A percentile compares a stretch with the other conserved stretches of the same genome.
Conservation (phyloP, 2,329 filamentous ascomycete species). For the Coleophoma cylindrospora region DNA sequence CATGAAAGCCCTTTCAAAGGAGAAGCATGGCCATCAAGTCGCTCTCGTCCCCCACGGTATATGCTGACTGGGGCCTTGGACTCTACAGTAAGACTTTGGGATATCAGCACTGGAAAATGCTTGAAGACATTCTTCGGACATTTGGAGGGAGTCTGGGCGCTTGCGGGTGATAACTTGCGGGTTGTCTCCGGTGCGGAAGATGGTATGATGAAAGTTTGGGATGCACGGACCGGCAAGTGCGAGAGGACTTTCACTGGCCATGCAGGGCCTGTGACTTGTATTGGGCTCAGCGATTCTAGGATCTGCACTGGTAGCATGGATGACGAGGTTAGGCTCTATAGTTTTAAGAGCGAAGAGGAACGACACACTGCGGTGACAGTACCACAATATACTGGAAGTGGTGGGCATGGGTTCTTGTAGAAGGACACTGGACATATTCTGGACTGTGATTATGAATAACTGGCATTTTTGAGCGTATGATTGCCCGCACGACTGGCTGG, state of each 20-base stretch:
- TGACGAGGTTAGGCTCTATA: constrained; percentile 82
- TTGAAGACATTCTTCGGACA: constrained; percentile 95
- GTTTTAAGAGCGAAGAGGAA: constrained; percentile 42
- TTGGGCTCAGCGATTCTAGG: constrained; percentile 82
- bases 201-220: constrained; percentile 94
- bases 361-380: too few species aligned
- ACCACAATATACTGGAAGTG: too few species aligned
- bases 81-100: constrained; percentile 88
- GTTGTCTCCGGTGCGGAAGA: constrained; percentile 90
- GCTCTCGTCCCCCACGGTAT: constrained; percentile 77
- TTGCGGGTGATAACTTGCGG: constrained; percentile 82
- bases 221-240: constrained; percentile 84
- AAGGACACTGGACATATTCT: too few species aligned
- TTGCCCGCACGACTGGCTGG: too few species aligned
- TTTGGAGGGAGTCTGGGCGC: constrained; percentile 90
- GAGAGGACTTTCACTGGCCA: constrained; percentile 91
- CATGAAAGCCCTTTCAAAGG: constrained; percentile 1
- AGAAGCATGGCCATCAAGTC: constrained; percentile 55
- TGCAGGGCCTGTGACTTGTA: constrained; percentile 85
- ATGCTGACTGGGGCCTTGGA: constrained; percentile 92
- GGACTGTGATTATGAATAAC: too few species aligned
- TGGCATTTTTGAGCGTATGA: too few species aligned
- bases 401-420: too few species aligned
- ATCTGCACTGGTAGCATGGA: constrained; percentile 94
- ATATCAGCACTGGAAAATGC: constrained; percentile 75